Evolutionary conservation across 2,329 filamentous ascomycete genomes (phyloP), one percentile per base, ranked within the genome.

Genomic region (Claviceps capensis): DNA sequence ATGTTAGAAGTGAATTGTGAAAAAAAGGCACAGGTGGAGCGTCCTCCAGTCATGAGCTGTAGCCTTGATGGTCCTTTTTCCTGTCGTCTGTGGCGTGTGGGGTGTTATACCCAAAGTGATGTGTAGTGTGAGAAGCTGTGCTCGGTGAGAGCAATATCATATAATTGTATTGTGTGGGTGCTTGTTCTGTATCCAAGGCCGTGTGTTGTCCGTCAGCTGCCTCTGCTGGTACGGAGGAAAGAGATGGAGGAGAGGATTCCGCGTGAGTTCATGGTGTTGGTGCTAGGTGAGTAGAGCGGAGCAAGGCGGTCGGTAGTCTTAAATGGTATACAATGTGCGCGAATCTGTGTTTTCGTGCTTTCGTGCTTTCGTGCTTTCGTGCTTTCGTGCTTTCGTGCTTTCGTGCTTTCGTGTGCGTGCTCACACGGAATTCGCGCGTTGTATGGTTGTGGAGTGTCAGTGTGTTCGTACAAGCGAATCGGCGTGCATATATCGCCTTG

Each of bases 131-230:
- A 30, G 30, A 30, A 30, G 30, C 30, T 30, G 30, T 30, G 30
- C 30, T 30, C 9, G 30, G 30, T 30, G 9, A 30, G 30, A 30
- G 30, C 30, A 30, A 30, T 30, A 9, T 30, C 47, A 43, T 52
- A 23, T 38, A 9, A 2, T 50, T 7, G 26, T n/a, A 40, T 22
- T 23, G 37, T 16, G n/a, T 41, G 51, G 16, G n/a, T 41, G 51
- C 13, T 42, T 41, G 43, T 42, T 52, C 7, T 43, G 47, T 52
- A 52, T 52, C 51, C 51, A 52, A 52, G 49, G n/a, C 23, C 23
- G 23, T 26, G 17, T 41, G 17, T 36, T 17, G 17, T 23, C 23
- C 36, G 16, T n/a, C 43, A 40, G 23, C 23, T 22, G 22, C 22
- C 22, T 36, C 38, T 30, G 38, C 38, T 40, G 14, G 34, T 49